Evolutionary conservation across 805 yeast genomes (phyloP).

Genomic region (Myxozyma geophila): DNA sequence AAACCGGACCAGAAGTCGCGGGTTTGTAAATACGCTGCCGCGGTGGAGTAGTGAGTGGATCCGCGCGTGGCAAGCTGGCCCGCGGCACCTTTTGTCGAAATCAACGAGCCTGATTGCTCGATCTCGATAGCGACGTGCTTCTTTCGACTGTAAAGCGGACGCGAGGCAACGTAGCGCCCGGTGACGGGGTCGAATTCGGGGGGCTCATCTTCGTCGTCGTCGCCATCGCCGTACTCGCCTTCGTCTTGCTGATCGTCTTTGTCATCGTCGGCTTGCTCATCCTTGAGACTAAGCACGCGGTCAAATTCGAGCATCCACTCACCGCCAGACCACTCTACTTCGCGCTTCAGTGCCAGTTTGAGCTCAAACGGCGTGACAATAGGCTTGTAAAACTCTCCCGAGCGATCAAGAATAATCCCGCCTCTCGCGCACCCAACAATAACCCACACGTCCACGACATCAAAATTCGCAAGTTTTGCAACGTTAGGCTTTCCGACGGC

Average conservation of each 20-base stretch:
- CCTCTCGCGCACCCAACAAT: slow-evolving; percentile 92
- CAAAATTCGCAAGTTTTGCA: slow-evolving; percentile 95
- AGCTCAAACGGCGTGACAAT: slow-evolving; percentile 93
- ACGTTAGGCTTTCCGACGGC: slow-evolving; percentile 98
- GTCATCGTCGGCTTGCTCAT: slow-evolving; percentile 38
- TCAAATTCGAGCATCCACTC: slow-evolving; percentile 87
- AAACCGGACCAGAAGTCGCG: slow-evolving; percentile 82
- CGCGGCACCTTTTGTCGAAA: slow-evolving; percentile 47
- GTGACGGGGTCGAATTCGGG: slow-evolving; percentile 91
- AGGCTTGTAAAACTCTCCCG: slow-evolving; percentile 83
- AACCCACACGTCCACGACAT: slow-evolving; percentile 93
- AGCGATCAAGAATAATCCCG: slow-evolving; percentile 82
- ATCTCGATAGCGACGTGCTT: slow-evolving; percentile 67
- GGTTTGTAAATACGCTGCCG: slow-evolving; percentile 74
- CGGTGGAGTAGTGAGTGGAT: slow-evolving; percentile 73
- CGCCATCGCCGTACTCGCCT: slow-evolving; percentile 44
- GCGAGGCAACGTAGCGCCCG: slow-evolving; percentile 71
- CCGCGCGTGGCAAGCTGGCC: slow-evolving; percentile 67
- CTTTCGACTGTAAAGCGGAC: slow-evolving; percentile 69
- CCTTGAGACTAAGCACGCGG: slow-evolving; percentile 48
- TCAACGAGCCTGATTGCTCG: slow-evolving; percentile 37
- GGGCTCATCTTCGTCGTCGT: slow-evolving; percentile 54
- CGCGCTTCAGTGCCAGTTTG: slow-evolving; percentile 74
- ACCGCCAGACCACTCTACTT: slow-evolving; percentile 82
- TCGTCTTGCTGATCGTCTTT: slow-evolving; percentile 39